Conservation (phyloP, 192 early-diverging fungal genomes). For the Neocallimastix lanati region DNA sequence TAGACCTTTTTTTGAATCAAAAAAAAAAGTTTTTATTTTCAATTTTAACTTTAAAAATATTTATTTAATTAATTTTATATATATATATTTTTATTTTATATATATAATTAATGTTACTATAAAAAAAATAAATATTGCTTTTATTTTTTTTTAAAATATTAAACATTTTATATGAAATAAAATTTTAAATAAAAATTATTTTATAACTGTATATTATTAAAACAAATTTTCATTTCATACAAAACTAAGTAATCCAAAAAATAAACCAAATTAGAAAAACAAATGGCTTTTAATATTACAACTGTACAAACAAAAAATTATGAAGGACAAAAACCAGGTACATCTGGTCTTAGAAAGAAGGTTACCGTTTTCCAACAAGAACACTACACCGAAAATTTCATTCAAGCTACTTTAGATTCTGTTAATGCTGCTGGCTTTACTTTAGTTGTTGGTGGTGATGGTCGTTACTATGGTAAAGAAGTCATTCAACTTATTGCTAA, state of each 20-base stretch:
- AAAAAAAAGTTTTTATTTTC: no score
- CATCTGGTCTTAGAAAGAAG: conserved; percentile 84
- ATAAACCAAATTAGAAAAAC: no score
- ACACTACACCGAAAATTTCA: conserved; percentile 93
- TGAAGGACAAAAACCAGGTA: conserved; percentile 94
- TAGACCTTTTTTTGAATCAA: no score
- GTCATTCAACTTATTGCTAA: conserved; percentile 76
- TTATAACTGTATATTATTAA: background rate
- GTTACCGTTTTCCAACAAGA: conserved; percentile 87
- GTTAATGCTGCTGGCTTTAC: conserved; percentile 60
- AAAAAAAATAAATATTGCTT: background rate
- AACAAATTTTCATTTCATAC: background rate
- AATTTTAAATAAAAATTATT: background rate
- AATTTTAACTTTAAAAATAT: no score
- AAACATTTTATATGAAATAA: background rate
- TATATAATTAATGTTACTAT: background rate
- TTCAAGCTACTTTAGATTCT: conserved; percentile 70
- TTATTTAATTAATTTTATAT: no score
- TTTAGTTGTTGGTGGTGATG: conserved; percentile 89
- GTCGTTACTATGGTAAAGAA: conserved; percentile 71
- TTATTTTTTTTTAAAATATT: background rate
- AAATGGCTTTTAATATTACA: conserved; percentile 7
- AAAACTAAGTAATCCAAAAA: background rate
- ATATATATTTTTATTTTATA: no score
- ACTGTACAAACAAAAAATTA: conserved; percentile 52